Conservation (phyloP, 2,329 filamentous ascomycete species). For the Dactylonectria macrodidyma region DNA sequence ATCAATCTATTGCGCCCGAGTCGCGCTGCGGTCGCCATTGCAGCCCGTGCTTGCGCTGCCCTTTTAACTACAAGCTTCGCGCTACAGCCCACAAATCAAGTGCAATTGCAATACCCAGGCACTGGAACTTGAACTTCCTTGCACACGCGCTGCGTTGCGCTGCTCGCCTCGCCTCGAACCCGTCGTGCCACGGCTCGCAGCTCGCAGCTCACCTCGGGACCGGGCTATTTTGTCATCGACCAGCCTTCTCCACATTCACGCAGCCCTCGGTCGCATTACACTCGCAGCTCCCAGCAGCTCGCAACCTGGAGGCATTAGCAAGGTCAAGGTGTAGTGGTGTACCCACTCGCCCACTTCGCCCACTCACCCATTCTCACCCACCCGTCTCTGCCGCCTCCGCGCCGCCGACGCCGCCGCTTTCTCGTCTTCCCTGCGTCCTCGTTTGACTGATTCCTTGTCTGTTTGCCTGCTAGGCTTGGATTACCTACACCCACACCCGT, state of each 20-base stretch:
- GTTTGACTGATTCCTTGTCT: constrained; percentile 22
- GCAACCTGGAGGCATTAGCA: neutral
- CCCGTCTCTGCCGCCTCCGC: constrained; percentile 39
- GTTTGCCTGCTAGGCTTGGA: constrained; percentile 21
- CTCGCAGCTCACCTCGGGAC: constrained; percentile 21
- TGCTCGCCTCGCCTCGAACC: constrained; percentile 30
- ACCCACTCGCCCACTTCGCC: constrained; percentile 17
- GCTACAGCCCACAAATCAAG: neutral
- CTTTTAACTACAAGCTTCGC: constrained; percentile 12
- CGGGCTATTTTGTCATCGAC: constrained; percentile 30
- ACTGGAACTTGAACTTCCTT: neutral
- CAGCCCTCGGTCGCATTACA: constrained; percentile 46
- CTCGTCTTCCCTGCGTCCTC: constrained; percentile 21
- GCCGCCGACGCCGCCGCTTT: constrained; percentile 40
- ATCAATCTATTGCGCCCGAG: constrained; percentile 24
- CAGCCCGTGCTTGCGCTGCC: constrained; percentile 8
- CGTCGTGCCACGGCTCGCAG: constrained; percentile 28
- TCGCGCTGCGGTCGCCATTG: constrained; percentile 7
- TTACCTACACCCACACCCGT: neutral
- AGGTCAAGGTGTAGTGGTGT: constrained; percentile 1
- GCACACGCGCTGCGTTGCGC: neutral
- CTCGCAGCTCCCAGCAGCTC: constrained; percentile 33
- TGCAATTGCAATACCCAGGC: constrained; percentile 2
- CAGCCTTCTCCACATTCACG: constrained; percentile 47
- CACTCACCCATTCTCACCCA: neutral